phyloP scores from a whole-genome alignment of 2,329 filamentous ascomycete genomes.

The Fusarium subtropicale region DNA sequence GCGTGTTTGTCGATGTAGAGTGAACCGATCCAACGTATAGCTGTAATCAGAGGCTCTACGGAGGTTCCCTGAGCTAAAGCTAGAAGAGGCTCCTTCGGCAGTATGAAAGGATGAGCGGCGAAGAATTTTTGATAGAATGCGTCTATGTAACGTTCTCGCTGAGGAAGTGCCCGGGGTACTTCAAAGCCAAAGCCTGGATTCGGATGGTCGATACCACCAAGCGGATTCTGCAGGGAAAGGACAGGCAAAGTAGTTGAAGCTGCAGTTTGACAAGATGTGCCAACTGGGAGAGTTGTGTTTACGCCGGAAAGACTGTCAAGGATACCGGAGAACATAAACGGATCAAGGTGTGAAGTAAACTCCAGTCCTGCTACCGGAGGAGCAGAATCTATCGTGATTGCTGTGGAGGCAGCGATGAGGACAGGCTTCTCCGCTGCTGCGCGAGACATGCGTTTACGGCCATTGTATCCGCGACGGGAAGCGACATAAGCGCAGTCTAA shows the following conservation, averaged over 20 bases:
- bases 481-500: neutral
- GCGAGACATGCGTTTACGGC: neutral
- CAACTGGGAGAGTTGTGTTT: fast-evolving
- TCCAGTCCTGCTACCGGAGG: neutral
- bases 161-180: neutral
- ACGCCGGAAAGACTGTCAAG: neutral
- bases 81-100: neutral
- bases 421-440: fast-evolving
- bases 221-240: neutral
- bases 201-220: neutral
- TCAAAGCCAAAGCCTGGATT: neutral
- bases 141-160: neutral
- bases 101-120: constrained; percentile 8
- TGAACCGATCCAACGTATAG: constrained; percentile 13
- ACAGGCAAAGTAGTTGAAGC: fast-evolving
- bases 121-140: constrained; percentile 3
- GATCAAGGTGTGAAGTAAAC: neutral
- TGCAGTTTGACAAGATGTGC: neutral
- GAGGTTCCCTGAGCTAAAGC: neutral
- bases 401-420: fast-evolving
- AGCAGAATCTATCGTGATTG: neutral
- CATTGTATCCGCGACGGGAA: constrained; percentile 1
- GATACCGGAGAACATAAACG: fast-evolving
- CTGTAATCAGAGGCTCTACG: neutral
- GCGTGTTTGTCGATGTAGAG: neutral